These are phyloP conservation scores for Candida sp. DNA, from an alignment of 1,139 yeast genomes.

Conservation along the genomic window DNA sequence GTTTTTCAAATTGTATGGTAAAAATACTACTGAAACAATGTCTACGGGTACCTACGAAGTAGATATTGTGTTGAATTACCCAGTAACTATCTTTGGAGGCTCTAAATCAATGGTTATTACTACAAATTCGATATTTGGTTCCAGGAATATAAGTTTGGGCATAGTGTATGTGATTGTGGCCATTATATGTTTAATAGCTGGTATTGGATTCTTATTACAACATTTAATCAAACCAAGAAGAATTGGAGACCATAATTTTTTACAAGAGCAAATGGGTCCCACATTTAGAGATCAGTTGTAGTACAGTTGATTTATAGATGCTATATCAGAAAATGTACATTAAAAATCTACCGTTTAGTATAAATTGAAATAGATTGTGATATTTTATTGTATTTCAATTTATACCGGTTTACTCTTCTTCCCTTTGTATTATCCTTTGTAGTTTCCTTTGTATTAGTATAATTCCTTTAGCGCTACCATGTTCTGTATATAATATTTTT, in stretches of 20 bases:
- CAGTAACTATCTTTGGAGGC: constrained; percentile 67
- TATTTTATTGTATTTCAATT: too few species aligned
- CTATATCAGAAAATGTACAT: too few species aligned
- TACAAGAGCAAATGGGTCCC: constrained; percentile 20
- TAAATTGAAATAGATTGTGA: too few species aligned
- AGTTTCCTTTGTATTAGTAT: too few species aligned
- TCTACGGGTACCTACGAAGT: constrained; percentile 58
- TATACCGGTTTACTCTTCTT: too few species aligned
- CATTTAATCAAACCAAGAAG: constrained; percentile 46
- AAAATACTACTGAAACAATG: constrained; percentile 48
- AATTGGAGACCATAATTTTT: constrained; percentile 43
- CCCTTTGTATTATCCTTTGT: too few species aligned
- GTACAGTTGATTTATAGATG: too few species aligned
- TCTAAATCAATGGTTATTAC: constrained; percentile 65
- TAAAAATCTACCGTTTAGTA: too few species aligned
- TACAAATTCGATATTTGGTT: constrained; percentile 67
- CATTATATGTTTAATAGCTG: constrained; percentile 45
- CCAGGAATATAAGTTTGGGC: constrained; percentile 66
- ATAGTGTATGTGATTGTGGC: constrained; percentile 67
- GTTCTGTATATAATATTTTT: neutral
- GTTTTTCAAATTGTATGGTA: constrained; percentile 63
- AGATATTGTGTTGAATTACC: constrained; percentile 63
- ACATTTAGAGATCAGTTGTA: constrained; percentile 26
- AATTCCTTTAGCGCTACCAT: neutral
- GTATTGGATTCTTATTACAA: constrained; percentile 42